Evolutionary conservation across 1,139 yeast genomes (phyloP), one percentile per base, ranked within the genome.

Genomic region (Yamadazyma oceani): DNA sequence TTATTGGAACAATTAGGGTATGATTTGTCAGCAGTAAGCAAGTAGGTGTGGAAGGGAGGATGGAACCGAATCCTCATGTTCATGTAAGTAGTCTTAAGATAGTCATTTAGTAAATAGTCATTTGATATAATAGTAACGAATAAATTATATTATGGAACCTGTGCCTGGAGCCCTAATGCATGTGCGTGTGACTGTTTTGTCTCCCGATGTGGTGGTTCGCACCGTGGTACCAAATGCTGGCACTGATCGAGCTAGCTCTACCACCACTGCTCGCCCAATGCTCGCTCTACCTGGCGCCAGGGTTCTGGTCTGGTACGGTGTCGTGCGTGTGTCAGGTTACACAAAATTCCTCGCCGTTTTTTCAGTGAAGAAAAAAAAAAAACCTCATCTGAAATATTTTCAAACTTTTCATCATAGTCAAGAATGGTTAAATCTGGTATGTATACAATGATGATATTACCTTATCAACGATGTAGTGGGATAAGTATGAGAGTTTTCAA

Each of bases 381-480:
- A 41, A 34, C 26, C 38, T 27, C 30, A 27, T 27, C 12, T 33
- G 17, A 38, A 36, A 44, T 27, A 11, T 24, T 27, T 16, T 9
- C 21, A 47, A 47, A 43, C 37, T 46, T 48, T 48, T 43, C 43
- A 39, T 33, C 37, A 36, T 33, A 37, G 38, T 39, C 53, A 55
- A 69, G 58, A 67, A 76, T 77, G 82, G 80, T 78, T 71, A 75
- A 73, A 70, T 73, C 81, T 63, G 82, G 82, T 76, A 75, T 72
- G 82, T 76, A 50, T 40, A n/a, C 15, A n/a, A 26, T n/a, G 14
- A 12, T 26, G 28, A 11, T 24, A 10, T 12, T 5, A 12, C 23
- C 10, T 7, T 21, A 21, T 21, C 23, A 21, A 21, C 23, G 7
- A 10, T 21, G 23, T 24, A 12, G 8, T 19, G 21, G 21, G 21